Percentiles rank a stretch among this genome's conserved stretches.
phyloP scores from a whole-genome alignment of 2,329 filamentous ascomycete species.

The Clarireedia homoeocarpa region DNA sequence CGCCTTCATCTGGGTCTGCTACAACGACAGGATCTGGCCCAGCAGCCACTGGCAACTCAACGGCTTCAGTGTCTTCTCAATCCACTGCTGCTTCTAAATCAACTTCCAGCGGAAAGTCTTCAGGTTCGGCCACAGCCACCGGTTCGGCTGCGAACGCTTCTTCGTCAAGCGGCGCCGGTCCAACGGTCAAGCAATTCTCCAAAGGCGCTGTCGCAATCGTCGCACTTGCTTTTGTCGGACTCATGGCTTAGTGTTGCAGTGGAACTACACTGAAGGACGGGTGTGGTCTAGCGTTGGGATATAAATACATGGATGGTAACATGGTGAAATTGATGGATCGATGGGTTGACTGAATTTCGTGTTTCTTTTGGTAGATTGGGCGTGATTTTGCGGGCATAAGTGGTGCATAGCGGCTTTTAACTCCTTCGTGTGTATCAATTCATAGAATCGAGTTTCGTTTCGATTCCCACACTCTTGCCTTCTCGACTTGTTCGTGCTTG shows the following conservation, averaged over 20 bases:
- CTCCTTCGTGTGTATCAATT: no score
- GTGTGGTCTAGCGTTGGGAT: no score
- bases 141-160: not conserved
- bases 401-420: no score
- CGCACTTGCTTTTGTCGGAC: conserved; percentile 4
- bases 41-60: not conserved
- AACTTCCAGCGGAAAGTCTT: not conserved
- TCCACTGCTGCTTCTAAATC: not conserved
- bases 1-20: not conserved
- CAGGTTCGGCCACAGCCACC: not conserved
- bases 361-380: no score
- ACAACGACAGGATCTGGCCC: not conserved
- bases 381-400: no score
- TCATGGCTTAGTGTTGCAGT: not conserved
- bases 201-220: conserved; percentile 6
- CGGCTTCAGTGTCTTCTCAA: not conserved
- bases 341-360: no score
- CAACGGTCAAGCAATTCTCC: conserved; percentile 3
- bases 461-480: no score
- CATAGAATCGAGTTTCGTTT: no score
- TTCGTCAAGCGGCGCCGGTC: not conserved
- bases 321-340: no score
- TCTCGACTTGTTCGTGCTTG: no score
- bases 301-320: no score
- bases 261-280: no score